Evolutionary conservation across 2,329 filamentous ascomycete genomes (phyloP).

Genomic region (Fusarium succisae): DNA sequence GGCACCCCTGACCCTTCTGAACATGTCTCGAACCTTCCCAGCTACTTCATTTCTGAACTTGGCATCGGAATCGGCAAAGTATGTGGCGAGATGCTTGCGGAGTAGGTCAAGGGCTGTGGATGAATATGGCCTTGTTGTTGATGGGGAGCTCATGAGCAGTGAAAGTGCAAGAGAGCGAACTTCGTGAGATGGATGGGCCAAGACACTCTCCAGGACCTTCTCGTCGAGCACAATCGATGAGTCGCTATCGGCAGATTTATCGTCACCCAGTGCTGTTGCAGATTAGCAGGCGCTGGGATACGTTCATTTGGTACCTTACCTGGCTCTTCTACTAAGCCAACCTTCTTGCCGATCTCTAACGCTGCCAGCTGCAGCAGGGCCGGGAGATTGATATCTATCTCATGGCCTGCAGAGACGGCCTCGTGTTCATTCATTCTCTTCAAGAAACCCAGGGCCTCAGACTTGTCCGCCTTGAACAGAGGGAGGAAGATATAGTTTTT

Average conservation of each 20-base stretch:
- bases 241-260: constrained; percentile 28
- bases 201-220: constrained; percentile 60
- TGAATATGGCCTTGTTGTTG: constrained; percentile 78
- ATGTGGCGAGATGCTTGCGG: constrained; percentile 70
- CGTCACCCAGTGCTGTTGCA: constrained; percentile 41
- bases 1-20: constrained; percentile 77
- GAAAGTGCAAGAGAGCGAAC: constrained; percentile 85
- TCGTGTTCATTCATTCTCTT: constrained; percentile 62
- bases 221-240: constrained; percentile 50
- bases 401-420: constrained; percentile 56
- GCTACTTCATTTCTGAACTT: constrained; percentile 86
- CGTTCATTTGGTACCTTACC: constrained; percentile 49
- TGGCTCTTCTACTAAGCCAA: constrained; percentile 74
- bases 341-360: constrained; percentile 76
- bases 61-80: constrained; percentile 86
- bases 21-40: constrained; percentile 77
- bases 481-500: constrained; percentile 72
- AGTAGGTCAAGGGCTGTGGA: constrained; percentile 69
- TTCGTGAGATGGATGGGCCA: constrained; percentile 66
- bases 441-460: constrained; percentile 66
- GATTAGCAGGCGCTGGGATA: constrained; percentile 25
- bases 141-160: constrained; percentile 78
- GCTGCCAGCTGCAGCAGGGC: constrained; percentile 71
- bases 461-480: constrained; percentile 67
- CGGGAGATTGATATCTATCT: constrained; percentile 59